phyloP scores from a whole-genome alignment of 2,329 filamentous ascomycete species.

The Pseudocercospora musae region DNA sequence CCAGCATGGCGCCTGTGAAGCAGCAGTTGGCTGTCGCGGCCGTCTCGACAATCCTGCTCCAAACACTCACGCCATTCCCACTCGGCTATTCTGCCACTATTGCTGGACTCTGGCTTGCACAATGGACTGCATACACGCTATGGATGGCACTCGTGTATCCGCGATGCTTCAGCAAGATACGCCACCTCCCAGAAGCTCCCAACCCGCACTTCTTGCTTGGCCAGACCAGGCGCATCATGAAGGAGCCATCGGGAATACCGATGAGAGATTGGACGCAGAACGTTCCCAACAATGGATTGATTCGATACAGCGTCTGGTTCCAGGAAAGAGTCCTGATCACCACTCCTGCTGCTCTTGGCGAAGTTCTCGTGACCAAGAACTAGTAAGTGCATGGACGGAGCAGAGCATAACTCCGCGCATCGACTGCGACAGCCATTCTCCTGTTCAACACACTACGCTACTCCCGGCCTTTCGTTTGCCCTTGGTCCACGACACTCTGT shows the following conservation, averaged over 20 bases:
- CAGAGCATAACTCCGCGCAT: neutral
- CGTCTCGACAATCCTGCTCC: conserved; percentile 1
- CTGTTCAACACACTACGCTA: neutral
- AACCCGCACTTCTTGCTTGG: conserved; percentile 38
- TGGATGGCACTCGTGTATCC: conserved; percentile 56
- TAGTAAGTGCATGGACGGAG: conserved; percentile 29
- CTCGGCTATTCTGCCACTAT: conserved; percentile 40
- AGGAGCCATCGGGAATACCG: conserved; percentile 44
- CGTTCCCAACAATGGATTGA: conserved; percentile 55
- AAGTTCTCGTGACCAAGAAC: conserved; percentile 50
- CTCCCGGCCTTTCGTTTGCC: neutral
- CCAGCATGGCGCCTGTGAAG: neutral
- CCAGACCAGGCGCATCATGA: conserved; percentile 42
- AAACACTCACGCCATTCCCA: conserved; percentile 29
- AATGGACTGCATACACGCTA: conserved; percentile 35
- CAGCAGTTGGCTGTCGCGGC: neutral
- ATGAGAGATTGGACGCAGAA: conserved; percentile 51
- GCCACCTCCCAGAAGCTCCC: conserved; percentile 48
- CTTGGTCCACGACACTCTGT: neutral
- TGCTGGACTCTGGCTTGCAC: conserved; percentile 39
- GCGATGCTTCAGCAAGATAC: conserved; percentile 55
- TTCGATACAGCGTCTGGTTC: conserved; percentile 51
- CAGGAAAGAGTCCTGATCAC: conserved; percentile 45
- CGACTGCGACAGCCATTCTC: neutral
- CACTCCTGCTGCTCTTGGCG: conserved; percentile 46